phyloP scores from a whole-genome alignment of 306 rosid genomes.

The Dryas octopetala region DNA sequence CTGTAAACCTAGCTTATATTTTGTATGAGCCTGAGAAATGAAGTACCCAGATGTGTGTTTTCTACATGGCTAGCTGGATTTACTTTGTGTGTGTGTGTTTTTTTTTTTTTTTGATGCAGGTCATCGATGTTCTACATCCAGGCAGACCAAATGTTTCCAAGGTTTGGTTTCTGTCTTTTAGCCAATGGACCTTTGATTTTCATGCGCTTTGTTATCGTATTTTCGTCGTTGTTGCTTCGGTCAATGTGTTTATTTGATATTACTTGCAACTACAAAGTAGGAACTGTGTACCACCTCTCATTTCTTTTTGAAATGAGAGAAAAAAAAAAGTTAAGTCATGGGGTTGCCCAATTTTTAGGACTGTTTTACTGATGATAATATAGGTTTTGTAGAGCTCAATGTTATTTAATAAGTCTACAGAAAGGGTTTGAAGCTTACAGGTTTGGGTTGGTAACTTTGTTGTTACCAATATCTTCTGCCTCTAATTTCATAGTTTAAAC shows the following conservation, averaged over 20 bases:
- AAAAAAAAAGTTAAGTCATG: neutral
- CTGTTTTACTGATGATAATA: neutral
- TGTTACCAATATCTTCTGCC: neutral
- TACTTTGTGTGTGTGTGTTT: neutral
- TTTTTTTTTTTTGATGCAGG: conserved; percentile 29
- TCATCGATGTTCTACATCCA: conserved; percentile 88
- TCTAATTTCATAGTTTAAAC: neutral
- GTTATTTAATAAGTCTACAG: neutral
- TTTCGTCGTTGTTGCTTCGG: neutral
- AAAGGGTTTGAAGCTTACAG: neutral
- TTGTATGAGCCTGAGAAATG: neutral
- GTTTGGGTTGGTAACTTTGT: neutral
- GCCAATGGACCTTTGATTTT: neutral
- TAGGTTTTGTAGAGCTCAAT: neutral
- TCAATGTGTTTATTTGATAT: neutral
- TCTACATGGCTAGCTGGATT: conserved; percentile 3
- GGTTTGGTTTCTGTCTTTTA: conserved; percentile 36
- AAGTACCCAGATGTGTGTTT: neutral
- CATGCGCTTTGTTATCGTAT: too few species aligned
- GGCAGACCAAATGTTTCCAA: conserved; percentile 88
- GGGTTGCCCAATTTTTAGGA: neutral
- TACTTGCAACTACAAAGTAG: neutral
- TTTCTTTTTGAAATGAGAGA: too few species aligned
- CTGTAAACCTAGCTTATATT: neutral
- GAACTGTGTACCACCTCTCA: neutral